Conservation (phyloP, 805 yeast species). For the Yarrowia alimentaria region DNA sequence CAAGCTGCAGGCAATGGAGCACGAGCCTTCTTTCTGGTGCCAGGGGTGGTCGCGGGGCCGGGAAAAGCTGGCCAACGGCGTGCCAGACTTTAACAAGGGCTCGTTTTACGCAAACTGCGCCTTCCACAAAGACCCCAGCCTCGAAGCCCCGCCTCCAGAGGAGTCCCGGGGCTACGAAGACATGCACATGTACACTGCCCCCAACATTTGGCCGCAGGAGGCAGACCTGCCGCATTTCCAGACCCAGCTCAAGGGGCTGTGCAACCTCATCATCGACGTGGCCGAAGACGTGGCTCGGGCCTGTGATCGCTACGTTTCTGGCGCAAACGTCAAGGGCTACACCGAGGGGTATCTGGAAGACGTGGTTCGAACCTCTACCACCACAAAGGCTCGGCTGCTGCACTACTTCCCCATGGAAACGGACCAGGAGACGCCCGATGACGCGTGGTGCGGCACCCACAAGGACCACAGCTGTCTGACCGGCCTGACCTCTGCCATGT, state of each 20-base stretch:
- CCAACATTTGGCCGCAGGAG: conserved; percentile 54
- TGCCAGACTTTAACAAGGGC: conserved; percentile 53
- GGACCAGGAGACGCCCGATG: conserved; percentile 32
- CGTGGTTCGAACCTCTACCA: conserved; percentile 50
- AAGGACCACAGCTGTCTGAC: conserved; percentile 60
- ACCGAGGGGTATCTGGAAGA: conserved; percentile 44
- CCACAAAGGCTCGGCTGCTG: conserved; percentile 57
- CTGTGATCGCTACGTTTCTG: conserved; percentile 49
- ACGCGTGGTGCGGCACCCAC: conserved; percentile 64
- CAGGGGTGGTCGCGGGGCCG: conserved; percentile 64
- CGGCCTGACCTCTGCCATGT: conserved; percentile 56
- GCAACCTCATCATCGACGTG: conserved; percentile 49
- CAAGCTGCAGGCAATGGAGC: conserved; percentile 45
- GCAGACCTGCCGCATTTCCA: conserved; percentile 34
- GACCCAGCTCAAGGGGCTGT: conserved; percentile 31
- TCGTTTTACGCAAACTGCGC: conserved; percentile 60
- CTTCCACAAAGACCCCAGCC: conserved; percentile 45
- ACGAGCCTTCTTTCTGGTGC: conserved; percentile 51
- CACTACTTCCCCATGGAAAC: conserved; percentile 49
- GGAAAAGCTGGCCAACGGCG: conserved; percentile 48
- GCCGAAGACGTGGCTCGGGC: conserved; percentile 53
- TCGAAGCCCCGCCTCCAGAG: conserved; percentile 48
- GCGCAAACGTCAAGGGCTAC: conserved; percentile 37
- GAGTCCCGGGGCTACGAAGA: conserved; percentile 38
- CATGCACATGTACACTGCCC: conserved; percentile 47